Percentiles rank a stretch among this genome's conserved stretches.
These are phyloP conservation scores for Boletus tylopilopsis DNA, from an alignment of 768 basidiomycete species.

Conservation along the genomic window DNA sequence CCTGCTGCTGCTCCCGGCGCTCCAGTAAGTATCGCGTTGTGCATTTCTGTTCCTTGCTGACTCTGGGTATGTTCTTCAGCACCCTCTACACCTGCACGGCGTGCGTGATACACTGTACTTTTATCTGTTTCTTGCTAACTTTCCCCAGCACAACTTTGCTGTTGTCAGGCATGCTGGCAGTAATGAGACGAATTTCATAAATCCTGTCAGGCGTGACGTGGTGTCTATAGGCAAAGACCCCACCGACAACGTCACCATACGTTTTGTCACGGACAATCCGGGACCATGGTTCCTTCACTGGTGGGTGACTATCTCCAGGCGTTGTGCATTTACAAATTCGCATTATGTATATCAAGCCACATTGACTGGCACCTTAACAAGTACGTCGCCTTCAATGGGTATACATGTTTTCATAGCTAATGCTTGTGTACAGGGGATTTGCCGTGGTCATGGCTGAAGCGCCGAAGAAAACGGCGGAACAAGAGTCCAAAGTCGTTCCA, in stretches of 20 bases:
- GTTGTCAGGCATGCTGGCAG: constrained; percentile 34
- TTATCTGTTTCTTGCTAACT: background rate
- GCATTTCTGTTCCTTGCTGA: background rate
- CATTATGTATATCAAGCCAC: background rate
- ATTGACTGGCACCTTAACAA: background rate
- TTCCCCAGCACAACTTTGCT: constrained; percentile 29
- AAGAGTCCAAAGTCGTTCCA: constrained; percentile 3
- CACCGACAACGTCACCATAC: constrained; percentile 47
- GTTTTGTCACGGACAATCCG: constrained; percentile 49
- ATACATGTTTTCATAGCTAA: background rate
- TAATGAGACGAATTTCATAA: constrained; percentile 29
- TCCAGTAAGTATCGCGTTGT: constrained; percentile 20
- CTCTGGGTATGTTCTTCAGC: constrained; percentile 14
- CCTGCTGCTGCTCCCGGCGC: constrained; percentile 19
- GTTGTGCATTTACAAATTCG: background rate
- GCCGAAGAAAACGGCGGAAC: background rate
- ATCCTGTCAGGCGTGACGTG: constrained; percentile 35
- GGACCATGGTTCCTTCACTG: constrained; percentile 8
- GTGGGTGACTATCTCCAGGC: background rate
- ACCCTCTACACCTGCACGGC: constrained; percentile 39
- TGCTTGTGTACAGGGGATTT: background rate
- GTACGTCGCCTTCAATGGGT: background rate
- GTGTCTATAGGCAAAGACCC: constrained; percentile 24
- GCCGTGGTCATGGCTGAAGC: constrained; percentile 27
- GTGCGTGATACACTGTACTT: constrained; percentile 20